Base-by-base conservation (phyloP, 2,329 filamentous ascomycete species). In the Aspergillus tamarii region DNA sequence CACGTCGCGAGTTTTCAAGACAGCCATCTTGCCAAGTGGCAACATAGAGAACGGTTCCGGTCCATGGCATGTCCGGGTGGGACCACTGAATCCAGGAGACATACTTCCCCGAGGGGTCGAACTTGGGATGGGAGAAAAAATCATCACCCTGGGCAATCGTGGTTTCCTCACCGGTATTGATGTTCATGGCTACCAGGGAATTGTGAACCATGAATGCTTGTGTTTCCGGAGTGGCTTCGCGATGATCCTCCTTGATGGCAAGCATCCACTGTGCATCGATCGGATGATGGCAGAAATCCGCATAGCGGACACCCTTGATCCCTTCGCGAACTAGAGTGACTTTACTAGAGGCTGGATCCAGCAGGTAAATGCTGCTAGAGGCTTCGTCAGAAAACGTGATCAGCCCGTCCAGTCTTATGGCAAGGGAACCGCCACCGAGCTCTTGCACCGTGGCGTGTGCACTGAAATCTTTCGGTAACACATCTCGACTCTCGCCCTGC, bases 31-130 rank as follows among this genome's bases (percentile, higher is more conserved):
- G 54, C 78, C 83, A 86, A 9, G 80, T 75, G 0, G 81, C 83
- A 53, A 78, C 68, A 67, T 79, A 80, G 1, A 87, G 69, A 60
- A 81, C 78, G 2, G 79, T 80, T 0, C 80, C 80, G 1, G 80
- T 81, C 76, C 84, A 87, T 0, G 84, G 83, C 74, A 87, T 80
- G 56, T 84, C 78, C 0, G 84, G 85, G 66, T 86, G 83, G 21
- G 83, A 74, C 85, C 85, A 87, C 63, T 87, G 81, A 14, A 84
- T 75, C 84, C 85, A 87, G n/a, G 74, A 78, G 30, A 86, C 66
- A 57, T 77, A 79, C 8, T 71, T 76, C 1, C 83, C 83, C 64
- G 84, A 80, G 0, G 73, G 77, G 63, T 79, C 84, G 66, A 83
- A 86, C 19, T 79, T 79, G 0, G 85, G 84, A 26, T 81, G 78